Percentiles rank a stretch among this genome's conserved stretches.
These are phyloP conservation scores for Ettlia oleoabundans DNA, from an alignment of 139 green algal genomes.

Conservation along the genomic window DNA sequence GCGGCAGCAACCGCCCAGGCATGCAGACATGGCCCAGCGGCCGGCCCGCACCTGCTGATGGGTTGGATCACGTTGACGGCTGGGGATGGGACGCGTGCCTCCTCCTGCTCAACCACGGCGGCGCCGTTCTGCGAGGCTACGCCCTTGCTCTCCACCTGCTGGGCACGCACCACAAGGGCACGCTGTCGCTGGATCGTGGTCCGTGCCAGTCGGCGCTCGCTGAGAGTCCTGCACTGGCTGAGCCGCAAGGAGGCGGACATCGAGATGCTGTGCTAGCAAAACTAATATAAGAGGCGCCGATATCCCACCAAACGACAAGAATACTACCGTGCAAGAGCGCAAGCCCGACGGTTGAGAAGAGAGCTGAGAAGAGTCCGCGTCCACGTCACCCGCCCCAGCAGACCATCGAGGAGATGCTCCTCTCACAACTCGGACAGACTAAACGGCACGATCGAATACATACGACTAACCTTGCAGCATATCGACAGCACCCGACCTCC, in stretches of 20 bases:
- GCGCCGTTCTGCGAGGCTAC: not conserved
- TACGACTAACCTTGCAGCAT: no score
- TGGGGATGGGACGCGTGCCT: constrained; percentile 12
- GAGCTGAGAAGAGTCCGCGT: no score
- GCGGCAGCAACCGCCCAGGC: not conserved
- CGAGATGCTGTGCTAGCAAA: constrained; percentile 9
- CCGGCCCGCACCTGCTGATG: constrained; percentile 8
- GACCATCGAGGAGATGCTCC: no score
- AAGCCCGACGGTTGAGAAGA: no score
- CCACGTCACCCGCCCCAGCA: no score
- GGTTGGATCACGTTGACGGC: constrained; percentile 29
- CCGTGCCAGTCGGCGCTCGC: not conserved
- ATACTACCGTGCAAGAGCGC: no score
- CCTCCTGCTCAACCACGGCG: not conserved
- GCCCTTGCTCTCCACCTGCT: constrained; percentile 14
- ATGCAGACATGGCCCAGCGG: not conserved
- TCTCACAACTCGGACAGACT: no score
- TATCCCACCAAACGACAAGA: no score
- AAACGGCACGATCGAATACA: no score
- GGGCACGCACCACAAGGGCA: constrained; percentile 1
- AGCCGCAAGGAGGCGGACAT: constrained; percentile 8
- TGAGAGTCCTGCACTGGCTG: not conserved
- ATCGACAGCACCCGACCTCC: no score
- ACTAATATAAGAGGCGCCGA: no score
- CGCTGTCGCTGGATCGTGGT: not conserved